Conservation (phyloP, 768 basidiomycete species). For the Lentinula lateritia region DNA sequence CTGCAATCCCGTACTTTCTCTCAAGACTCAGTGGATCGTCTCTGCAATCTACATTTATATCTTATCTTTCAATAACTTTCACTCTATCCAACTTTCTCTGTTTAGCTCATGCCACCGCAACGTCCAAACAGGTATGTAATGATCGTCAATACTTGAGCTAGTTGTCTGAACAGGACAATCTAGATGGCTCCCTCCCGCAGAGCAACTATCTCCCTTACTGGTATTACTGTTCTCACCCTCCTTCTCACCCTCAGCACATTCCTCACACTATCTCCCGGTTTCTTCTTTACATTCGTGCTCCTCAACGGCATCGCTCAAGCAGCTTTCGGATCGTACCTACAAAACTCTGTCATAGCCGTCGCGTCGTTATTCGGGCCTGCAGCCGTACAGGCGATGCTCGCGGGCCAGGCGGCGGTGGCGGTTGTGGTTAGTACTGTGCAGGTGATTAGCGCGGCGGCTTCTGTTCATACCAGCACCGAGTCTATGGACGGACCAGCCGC, state of each 20-base stretch:
- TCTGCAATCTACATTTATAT: conserved; percentile 53
- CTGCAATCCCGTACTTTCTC: conserved; percentile 77
- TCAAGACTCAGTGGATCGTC: conserved; percentile 61
- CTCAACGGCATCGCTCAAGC: conserved; percentile 56
- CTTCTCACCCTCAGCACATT: conserved; percentile 66
- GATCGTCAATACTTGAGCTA: neutral
- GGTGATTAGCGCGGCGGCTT: conserved; percentile 54
- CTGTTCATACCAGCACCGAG: conserved; percentile 42
- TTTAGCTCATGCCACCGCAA: conserved; percentile 69
- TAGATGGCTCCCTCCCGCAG: conserved; percentile 60
- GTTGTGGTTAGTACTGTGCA: conserved; percentile 69
- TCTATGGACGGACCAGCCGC: too few relatives aligned
- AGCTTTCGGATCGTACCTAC: conserved; percentile 65
- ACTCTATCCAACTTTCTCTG: conserved; percentile 64
- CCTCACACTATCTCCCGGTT: conserved; percentile 40
- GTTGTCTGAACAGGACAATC: neutral
- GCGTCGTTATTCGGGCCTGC: conserved; percentile 74
- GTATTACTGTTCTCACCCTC: conserved; percentile 46
- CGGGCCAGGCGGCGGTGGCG: conserved; percentile 82
- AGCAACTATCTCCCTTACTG: conserved; percentile 45
- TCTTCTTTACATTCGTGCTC: conserved; percentile 65
- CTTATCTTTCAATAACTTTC: conserved; percentile 59
- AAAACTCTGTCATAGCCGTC: conserved; percentile 72
- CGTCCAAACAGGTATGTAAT: conserved; percentile 56
- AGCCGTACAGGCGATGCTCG: conserved; percentile 70